Evolutionary conservation across 1,284 basidiomycete genomes (phyloP), one percentile per base, ranked within the genome.

Genomic region (Rhodotorula sp.): DNA sequence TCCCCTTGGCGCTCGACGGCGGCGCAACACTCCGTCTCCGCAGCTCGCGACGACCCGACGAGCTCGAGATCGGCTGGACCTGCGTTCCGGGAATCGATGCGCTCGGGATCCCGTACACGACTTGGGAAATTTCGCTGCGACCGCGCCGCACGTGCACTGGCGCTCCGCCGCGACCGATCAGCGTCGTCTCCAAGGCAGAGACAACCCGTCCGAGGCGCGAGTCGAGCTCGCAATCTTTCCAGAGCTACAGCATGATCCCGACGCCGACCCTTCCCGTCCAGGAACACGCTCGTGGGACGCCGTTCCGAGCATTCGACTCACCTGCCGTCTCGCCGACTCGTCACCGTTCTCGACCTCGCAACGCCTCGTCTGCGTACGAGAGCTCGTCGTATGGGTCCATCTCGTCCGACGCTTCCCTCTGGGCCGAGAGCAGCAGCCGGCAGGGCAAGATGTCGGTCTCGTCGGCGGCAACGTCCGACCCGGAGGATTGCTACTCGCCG

Each of bases 201-300:
- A 19, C 52, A 2, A n/a, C 47, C 16, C 14, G 19, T 0, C 48
- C 38, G 1, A 18, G 48, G 12, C 52, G 59, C 18, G n/a, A 48
- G 16, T n/a, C 62, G 18, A 49, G 58, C 66, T 31, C 69, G 52
- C 23, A 31, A 48, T 59, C 52, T 26, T 68, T 71, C 50, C 57
- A 62, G 48, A 71, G 65, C 45, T 71, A 71, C 23, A 66, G 70
- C 43, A 71, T 71, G 66, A 55, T 47, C 56, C 66, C 28, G 1
- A n/a, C 61, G n/a, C 16, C 62, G 12, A 3, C 43, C 47, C 19
- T 43, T 21, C 31, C 59, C 3, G 19, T 43, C 12, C 38, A 43
- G 50, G 50, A 21, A 4, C 19, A 21, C 10, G 23, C 14, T 6
- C 18, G 15, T 5, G n/a, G 23, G 56, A 34, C 69, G 19, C 48